Percentiles rank a stretch among this genome's conserved stretches.
Conservation (phyloP, 1,139 yeast genomes). For the Blastobotrys proliferans region DNA sequence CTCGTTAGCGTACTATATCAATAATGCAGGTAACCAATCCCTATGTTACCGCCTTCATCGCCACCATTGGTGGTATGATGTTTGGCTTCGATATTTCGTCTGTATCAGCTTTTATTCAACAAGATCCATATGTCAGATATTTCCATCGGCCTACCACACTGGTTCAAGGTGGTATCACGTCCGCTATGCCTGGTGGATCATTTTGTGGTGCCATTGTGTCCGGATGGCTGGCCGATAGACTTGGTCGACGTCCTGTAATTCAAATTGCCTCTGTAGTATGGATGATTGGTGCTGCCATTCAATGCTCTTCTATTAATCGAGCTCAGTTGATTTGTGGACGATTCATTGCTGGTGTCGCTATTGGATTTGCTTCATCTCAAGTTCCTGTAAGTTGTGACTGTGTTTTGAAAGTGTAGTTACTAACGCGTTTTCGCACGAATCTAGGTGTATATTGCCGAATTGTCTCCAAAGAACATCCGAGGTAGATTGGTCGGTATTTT, state of each 20-base stretch:
- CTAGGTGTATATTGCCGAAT: constrained; percentile 69
- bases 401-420: too few relatives aligned
- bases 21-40: constrained; percentile 32
- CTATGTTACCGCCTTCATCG: constrained; percentile 40
- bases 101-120: constrained; percentile 77
- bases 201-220: constrained; percentile 42
- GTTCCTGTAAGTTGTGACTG: too few relatives aligned
- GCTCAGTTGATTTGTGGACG: constrained; percentile 71
- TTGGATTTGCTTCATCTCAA: constrained; percentile 69
- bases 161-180: constrained; percentile 82
- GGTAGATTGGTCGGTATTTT: constrained; percentile 65
- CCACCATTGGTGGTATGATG: constrained; percentile 89
- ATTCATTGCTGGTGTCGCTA: constrained; percentile 59
- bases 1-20: too few relatives aligned
- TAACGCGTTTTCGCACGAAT: too few relatives aligned
- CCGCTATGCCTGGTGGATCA: constrained; percentile 95
- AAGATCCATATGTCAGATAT: constrained; percentile 50
- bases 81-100: constrained; percentile 94
- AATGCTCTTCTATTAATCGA: constrained; percentile 67
- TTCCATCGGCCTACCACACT: constrained; percentile 40
- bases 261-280: constrained; percentile 73
- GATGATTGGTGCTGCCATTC: constrained; percentile 77
- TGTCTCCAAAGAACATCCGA: constrained; percentile 61
- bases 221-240: constrained; percentile 53
- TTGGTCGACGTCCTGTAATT: constrained; percentile 77